Base-by-base conservation (phyloP, 2,329 filamentous ascomycete species). In the Fusarium torulosum region DNA sequence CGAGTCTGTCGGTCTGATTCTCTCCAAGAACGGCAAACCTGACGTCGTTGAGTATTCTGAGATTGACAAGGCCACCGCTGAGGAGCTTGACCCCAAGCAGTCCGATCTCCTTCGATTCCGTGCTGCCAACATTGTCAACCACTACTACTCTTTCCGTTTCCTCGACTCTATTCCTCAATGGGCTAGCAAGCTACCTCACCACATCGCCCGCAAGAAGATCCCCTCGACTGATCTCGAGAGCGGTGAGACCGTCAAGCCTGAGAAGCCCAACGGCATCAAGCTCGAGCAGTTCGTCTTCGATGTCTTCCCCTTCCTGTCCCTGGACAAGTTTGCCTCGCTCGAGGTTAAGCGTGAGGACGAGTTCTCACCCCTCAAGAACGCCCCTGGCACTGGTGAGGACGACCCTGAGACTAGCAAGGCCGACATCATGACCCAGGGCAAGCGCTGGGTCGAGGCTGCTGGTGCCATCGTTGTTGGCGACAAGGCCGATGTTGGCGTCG, bases 251-350 rank as follows among this genome's bases (percentile, higher is more conserved):
- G 84, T 97, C 79, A 97, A 97, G 86, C 94, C 95, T 4, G 90
- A 94, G 79, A 96, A 94, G 83, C 93, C 96, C 69, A 99, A 99
- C 77, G 96, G 96, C 71, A 94, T 99, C 86, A 99, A 99, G 86
- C 88, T 99, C 38, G 96, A 99, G 86, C 96, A 98, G 81, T 99
- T 98, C 75, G 94, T 99, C 63, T 99, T 99, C 77, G 96, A 99
- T 78, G 96, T 97, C 76, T 99, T 99, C 86, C 94, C 95, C 63
- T 87, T 95, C 84, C 84, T 97, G 52, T 83, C 90, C 19, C 88
- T 99, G 67, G 86, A 90, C 70, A 94, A 96, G 82, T 99, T 99
- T 76, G 96, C 94, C 23, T 97, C 90, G 80, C 91, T 98, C 82
- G 96, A 99, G 82, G 96, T 99, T 52, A 93, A 90, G 79, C 93